Evolutionary conservation across 192 early-diverging fungal species (phyloP).

Genomic region (Mortierella antarctica): DNA sequence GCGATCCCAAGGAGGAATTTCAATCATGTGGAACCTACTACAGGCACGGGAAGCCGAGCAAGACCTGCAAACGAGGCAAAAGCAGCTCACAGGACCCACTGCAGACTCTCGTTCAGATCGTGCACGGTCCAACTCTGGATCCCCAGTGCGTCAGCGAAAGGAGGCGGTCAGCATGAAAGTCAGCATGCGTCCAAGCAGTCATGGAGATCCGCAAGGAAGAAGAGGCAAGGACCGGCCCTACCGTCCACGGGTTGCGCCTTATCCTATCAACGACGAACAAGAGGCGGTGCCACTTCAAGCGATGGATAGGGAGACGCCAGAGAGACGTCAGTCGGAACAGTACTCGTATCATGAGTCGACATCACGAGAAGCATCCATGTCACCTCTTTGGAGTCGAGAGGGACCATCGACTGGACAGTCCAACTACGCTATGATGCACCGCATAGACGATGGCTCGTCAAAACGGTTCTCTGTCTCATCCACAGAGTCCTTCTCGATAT

Average conservation of each 20-base stretch:
- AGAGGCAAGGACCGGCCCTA: slow-evolving; percentile 6
- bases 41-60: slow-evolving; percentile 34
- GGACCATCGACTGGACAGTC: neutral
- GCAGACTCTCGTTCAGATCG: neutral
- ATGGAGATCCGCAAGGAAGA: neutral
- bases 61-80: slow-evolving; percentile 9
- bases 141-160: neutral
- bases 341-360: slow-evolving; percentile 2
- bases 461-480: slow-evolving; percentile 13
- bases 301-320: neutral
- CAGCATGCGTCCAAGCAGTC: neutral
- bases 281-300: neutral
- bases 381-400: slow-evolving; percentile 13
- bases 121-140: neutral
- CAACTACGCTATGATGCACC: neutral
- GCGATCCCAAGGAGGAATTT: slow-evolving; percentile 42
- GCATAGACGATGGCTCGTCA: neutral
- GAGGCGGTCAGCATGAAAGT: neutral
- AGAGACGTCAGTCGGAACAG: neutral
- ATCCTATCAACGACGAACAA: neutral
- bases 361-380: slow-evolving; percentile 8
- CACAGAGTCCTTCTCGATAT: slow-evolving; percentile 8
- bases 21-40: slow-evolving; percentile 51
- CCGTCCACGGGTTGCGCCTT: neutral
- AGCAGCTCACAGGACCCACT: neutral